Percentiles rank a stretch among this genome's conserved stretches.
These are phyloP conservation scores for Acer yangbiense DNA, from an alignment of 345 rosid genomes.

Conservation along the genomic window DNA sequence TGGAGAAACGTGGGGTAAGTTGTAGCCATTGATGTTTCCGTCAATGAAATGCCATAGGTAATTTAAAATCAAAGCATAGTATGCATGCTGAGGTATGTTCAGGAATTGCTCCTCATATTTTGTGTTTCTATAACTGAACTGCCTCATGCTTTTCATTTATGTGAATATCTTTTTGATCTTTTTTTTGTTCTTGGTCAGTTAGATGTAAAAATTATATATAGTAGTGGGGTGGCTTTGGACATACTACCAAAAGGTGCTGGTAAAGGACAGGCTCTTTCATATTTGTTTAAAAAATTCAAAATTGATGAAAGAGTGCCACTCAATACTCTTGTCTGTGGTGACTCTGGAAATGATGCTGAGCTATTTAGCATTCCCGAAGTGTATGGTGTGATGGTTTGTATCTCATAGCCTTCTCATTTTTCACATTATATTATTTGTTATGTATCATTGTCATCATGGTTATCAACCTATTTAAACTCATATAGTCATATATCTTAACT, in stretches of 20 bases:
- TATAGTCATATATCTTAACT: not conserved
- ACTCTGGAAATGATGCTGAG: conserved; percentile 93
- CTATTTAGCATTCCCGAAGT: conserved; percentile 64
- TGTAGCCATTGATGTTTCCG: not conserved
- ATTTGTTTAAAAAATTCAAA: conserved; percentile 63
- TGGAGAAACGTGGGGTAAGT: conserved; percentile 71
- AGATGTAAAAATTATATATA: conserved; percentile 74
- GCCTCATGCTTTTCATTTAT: conserved; percentile 3
- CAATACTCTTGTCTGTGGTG: conserved; percentile 88
- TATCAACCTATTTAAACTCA: not conserved
- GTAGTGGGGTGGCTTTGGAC: conserved; percentile 77
- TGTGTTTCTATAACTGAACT: not conserved
- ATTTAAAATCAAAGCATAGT: not conserved
- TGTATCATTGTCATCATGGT: not conserved
- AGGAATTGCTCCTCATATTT: not conserved
- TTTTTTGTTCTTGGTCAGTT: conserved; percentile 42
- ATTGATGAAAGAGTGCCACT: conserved; percentile 47
- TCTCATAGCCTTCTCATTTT: conserved; percentile 12
- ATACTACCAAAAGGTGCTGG: conserved; percentile 83
- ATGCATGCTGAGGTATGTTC: not conserved
- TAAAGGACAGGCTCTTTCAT: conserved; percentile 81
- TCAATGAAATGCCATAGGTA: not conserved
- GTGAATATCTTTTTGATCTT: not conserved
- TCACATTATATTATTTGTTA: not conserved
- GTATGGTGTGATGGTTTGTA: conserved; percentile 83